phyloP scores from a whole-genome alignment of 75 land plant genomes.

The Cunninghamia lanceolata region DNA sequence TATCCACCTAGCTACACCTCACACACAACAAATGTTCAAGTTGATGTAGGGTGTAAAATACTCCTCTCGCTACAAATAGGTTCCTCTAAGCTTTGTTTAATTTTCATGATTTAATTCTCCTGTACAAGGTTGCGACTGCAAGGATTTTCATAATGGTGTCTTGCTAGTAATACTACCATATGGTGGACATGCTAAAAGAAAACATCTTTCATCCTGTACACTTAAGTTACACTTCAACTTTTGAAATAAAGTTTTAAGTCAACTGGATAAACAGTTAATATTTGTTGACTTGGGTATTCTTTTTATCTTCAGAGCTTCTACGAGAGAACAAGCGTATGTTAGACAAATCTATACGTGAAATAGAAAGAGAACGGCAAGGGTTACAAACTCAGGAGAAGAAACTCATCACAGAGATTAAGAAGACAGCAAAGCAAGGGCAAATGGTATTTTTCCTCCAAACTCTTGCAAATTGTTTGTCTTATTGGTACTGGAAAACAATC shows the following conservation, averaged over 20 bases:
- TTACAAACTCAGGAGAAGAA: constrained; percentile 92
- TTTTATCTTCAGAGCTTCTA: constrained; percentile 68
- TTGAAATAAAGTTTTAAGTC: neutral
- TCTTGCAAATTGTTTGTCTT: neutral
- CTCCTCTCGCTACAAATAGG: neutral
- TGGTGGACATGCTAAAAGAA: neutral
- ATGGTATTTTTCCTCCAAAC: constrained; percentile 53
- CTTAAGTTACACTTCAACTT: neutral
- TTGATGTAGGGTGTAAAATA: neutral
- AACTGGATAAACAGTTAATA: neutral
- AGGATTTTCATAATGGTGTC: neutral
- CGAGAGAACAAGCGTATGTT: constrained; percentile 97
- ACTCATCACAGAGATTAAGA: constrained; percentile 90
- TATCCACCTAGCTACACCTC: neutral
- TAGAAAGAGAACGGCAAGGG: constrained; percentile 87
- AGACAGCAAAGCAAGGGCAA: constrained; percentile 96
- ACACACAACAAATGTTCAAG: neutral
- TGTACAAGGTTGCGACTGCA: neutral
- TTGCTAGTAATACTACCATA: neutral
- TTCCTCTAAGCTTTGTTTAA: neutral
- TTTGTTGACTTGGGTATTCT: neutral
- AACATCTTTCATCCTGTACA: neutral
- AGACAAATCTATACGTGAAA: constrained; percentile 92
- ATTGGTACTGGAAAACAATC: neutral
- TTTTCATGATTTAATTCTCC: neutral